Percentiles rank a stretch among this genome's conserved stretches.
Evolutionary conservation across 2,329 filamentous ascomycete species (phyloP).

Genomic region (Aspergillus udagawae): DNA sequence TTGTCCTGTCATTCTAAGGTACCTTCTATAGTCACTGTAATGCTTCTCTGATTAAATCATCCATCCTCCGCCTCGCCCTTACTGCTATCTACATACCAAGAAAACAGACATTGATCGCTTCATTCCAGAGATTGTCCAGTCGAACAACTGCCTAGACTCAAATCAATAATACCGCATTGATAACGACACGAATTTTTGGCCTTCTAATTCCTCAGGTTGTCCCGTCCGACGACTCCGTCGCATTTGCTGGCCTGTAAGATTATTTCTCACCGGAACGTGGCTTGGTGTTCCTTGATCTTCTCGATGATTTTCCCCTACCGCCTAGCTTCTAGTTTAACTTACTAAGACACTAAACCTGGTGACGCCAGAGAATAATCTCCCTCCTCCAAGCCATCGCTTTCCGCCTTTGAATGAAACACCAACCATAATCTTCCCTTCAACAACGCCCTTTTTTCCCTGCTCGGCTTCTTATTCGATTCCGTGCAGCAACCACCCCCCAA

Average conservation of each 20-base stretch:
- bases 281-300: constrained; percentile 13
- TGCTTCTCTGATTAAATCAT: not conserved
- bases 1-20: not conserved
- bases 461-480: constrained; percentile 14
- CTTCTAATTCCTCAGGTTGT: constrained; percentile 12
- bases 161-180: not conserved
- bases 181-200: constrained; percentile 6
- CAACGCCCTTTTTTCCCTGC: constrained; percentile 10
- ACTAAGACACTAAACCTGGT: constrained; percentile 13
- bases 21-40: not conserved
- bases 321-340: constrained; percentile 7
- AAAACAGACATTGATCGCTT: too few species aligned
- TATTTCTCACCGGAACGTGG: constrained; percentile 25
- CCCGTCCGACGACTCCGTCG: constrained; percentile 5
- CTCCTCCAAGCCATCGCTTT: constrained; percentile 11
- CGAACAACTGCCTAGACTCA: too few species aligned
- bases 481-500: constrained; percentile 29
- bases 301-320: constrained; percentile 9
- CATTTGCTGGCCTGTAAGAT: constrained; percentile 28
- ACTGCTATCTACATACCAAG: too few species aligned
- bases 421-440: constrained; percentile 14
- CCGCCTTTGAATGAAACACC: constrained; percentile 11
- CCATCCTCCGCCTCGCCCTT: too few species aligned
- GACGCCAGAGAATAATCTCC: constrained; percentile 22
- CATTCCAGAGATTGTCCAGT: too few species aligned